Base-by-base conservation (phyloP, 2,329 filamentous ascomycete genomes). In the Magnaporthiopsis incrustans region DNA sequence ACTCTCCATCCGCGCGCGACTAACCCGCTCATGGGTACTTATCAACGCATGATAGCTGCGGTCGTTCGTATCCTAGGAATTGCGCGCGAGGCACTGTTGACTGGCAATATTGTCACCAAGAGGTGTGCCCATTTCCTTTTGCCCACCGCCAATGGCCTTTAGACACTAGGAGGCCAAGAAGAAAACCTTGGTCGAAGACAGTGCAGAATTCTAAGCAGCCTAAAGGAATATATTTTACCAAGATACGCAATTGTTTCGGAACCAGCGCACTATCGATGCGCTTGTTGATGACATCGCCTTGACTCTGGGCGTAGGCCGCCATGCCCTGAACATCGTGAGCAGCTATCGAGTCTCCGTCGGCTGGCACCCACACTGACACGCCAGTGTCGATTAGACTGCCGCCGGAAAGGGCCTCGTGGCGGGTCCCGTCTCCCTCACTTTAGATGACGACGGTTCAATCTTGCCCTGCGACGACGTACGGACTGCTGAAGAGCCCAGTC, bases 201-300 rank as follows among this genome's bases (percentile, higher is more conserved):
- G 14, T 27, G 12, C 1, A 18, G 18, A 26, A 32, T 44, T 22
- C 14, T 30, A 18, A 60, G 38, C 57, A 30, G 25, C 12, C n/a
- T 4, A n/a, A 66, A 94, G 91, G 66, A 90, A 91, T 70, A 86
- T 96, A 4, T 96, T 88, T 73, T 96, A 96, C 71, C 86, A 90
- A 69, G 83, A 92, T 68, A 85, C 88, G 5, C 82, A 86, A 12
- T 77, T 96, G 0, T 96, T 95, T 70, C 80, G 81, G 26, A 86
- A 80, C 61, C 91, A 95, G 72, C 72, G 75, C 22, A 79, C 85
- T 18, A 89, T 95, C 0, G 88, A 95, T 71, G 80, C 81, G 35
- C 85, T 91, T 59, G 84, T 95, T 0, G 89, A 95, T 69, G 87
- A 90, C 67, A 76, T 96, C 50, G 89, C 90, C 0, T 85, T 82